Conservation (phyloP, 202 grass and related monocot genomes). For the Hordeum pubiflorum region DNA sequence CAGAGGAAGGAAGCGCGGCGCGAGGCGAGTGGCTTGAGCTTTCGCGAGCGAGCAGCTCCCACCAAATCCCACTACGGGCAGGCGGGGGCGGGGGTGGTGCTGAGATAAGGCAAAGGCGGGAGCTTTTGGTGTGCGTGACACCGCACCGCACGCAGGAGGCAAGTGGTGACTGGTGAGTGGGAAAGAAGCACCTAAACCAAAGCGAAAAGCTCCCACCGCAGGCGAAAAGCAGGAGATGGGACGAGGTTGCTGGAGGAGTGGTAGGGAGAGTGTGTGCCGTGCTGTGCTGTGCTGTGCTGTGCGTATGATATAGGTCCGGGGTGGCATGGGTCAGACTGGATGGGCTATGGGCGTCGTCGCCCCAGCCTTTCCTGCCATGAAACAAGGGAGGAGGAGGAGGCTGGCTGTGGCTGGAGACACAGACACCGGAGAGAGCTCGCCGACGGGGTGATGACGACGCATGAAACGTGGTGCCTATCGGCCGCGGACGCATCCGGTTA, state of each 20-base stretch:
- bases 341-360: constrained; percentile 44
- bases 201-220: constrained; percentile 42
- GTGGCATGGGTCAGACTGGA: constrained; percentile 57
- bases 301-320: constrained; percentile 39
- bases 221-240: constrained; percentile 23
- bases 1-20: constrained; percentile 25
- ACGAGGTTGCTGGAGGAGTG: background rate
- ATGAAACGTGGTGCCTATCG: too few species aligned
- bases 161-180: constrained; percentile 36
- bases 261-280: background rate
- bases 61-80: constrained; percentile 50
- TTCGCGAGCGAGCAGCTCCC: background rate
- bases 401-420: constrained; percentile 37
- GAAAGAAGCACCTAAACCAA: constrained; percentile 69
- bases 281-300: background rate
- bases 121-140: constrained; percentile 71
- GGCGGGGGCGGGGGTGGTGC: constrained; percentile 17
- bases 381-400: constrained; percentile 20
- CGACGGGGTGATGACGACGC: too few species aligned
- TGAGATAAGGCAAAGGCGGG: constrained; percentile 46
- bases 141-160: constrained; percentile 25
- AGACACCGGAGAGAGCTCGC: constrained; percentile 1
- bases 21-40: background rate
- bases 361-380: constrained; percentile 78
- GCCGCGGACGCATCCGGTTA: too few species aligned